Conservation (phyloP, 208 protist genomes). For the Trypanosoma cruzi region DNA sequence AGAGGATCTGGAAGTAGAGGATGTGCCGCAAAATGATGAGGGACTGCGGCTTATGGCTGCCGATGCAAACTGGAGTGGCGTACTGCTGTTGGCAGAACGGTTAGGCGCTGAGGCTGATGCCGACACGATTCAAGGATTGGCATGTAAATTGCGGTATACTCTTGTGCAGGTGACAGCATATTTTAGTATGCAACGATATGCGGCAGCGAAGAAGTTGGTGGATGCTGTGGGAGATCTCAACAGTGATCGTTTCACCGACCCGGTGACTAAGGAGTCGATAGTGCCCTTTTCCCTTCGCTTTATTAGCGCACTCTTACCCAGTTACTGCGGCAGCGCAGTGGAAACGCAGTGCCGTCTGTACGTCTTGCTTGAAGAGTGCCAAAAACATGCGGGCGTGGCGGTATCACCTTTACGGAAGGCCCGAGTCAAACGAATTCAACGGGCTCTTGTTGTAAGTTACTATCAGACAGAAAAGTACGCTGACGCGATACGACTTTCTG, state of each 20-base stretch:
- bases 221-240: slow-evolving; percentile 73
- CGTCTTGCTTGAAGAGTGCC: slow-evolving; percentile 55
- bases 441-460: slow-evolving; percentile 63
- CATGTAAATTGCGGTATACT: slow-evolving; percentile 51
- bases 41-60: slow-evolving; percentile 58
- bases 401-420: slow-evolving; percentile 29
- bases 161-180: slow-evolving; percentile 80
- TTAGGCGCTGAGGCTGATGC: slow-evolving; percentile 44
- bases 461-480: slow-evolving; percentile 58
- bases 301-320: slow-evolving; percentile 63
- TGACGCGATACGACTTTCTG: slow-evolving; percentile 45
- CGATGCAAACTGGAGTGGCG: slow-evolving; percentile 74
- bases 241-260: slow-evolving; percentile 54
- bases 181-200: slow-evolving; percentile 65
- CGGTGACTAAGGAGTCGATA: slow-evolving; percentile 52
- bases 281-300: slow-evolving; percentile 86
- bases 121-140: slow-evolving; percentile 6
- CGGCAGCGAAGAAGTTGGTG: slow-evolving; percentile 55
- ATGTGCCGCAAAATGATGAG: slow-evolving; percentile 56
- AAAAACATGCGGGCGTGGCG: slow-evolving; percentile 22
- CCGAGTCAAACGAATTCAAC: slow-evolving; percentile 50
- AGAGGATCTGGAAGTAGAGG: slow-evolving; percentile 5
- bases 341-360: slow-evolving; percentile 63
- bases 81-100: slow-evolving; percentile 52
- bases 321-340: slow-evolving; percentile 54